A percentile compares a stretch with the other conserved stretches of the same genome.
Evolutionary conservation across 768 basidiomycete species (phyloP).

Genomic region (Termitomyces sp.): DNA sequence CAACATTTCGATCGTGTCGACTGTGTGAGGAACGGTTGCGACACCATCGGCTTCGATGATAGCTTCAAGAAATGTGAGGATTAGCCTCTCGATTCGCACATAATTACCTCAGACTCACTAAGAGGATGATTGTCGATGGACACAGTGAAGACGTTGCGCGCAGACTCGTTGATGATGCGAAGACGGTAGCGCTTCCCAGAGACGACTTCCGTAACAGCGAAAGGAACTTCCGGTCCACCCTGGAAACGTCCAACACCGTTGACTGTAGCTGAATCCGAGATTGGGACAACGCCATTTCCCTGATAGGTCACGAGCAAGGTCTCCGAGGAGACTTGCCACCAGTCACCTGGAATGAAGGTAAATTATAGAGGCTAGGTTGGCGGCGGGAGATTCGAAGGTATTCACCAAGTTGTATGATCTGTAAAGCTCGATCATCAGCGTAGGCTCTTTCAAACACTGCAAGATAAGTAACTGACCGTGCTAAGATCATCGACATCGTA

Average conservation of each 20-base stretch:
- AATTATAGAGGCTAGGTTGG: conserved; percentile 25
- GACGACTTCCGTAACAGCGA: conserved; percentile 37
- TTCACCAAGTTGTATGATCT: conserved; percentile 21
- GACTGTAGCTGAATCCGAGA: conserved; percentile 39
- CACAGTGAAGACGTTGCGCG: conserved; percentile 35
- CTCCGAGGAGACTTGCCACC: conserved; percentile 34
- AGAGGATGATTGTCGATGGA: conserved; percentile 31
- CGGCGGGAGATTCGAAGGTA: conserved; percentile 7
- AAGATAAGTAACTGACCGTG: conserved; percentile 8
- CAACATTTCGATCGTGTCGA: conserved; percentile 40
- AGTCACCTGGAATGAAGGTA: conserved; percentile 33
- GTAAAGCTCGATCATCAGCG: neutral
- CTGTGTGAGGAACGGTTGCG: conserved; percentile 27
- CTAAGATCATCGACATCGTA: conserved; percentile 18
- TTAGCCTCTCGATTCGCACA: neutral
- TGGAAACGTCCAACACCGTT: conserved; percentile 42
- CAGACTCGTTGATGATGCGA: conserved; percentile 46
- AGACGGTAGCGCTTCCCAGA: conserved; percentile 44
- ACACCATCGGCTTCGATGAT: conserved; percentile 43
- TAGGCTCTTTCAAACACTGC: neutral
- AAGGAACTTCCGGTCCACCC: conserved; percentile 34
- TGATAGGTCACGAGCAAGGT: conserved; percentile 26
- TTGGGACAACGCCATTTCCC: conserved; percentile 27
- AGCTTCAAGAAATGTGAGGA: conserved; percentile 10
- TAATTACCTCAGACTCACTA: conserved; percentile 8